Evolutionary conservation across 768 basidiomycete genomes (phyloP), one percentile per base, ranked within the genome.

Genomic region (Lactifluus piperatus): DNA sequence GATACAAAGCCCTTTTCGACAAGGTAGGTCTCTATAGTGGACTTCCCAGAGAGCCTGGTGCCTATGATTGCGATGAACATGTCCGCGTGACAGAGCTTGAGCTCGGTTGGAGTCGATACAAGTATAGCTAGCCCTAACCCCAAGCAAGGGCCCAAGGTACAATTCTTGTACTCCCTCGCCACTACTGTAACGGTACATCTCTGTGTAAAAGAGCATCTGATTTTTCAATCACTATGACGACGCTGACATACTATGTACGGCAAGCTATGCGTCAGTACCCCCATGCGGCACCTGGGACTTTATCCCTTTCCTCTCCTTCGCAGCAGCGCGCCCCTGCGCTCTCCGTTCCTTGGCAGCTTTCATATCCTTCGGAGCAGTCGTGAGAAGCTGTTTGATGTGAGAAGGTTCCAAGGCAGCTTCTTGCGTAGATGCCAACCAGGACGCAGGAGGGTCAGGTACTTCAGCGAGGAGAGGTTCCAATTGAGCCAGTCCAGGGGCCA

Each of bases 331-430:
- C 20, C 77, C 82, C 65, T 74, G 73, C 37, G 70, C 68, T 57
- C 89, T 77, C 52, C 73, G 67, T 56, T 81, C 78, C 67, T 86
- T 91, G 32, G 83, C 82, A 32, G 73, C 77, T 67, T 79, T 87
- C 80, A 91, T 87, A 66, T 93, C 87, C 65, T 81, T 84, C 1
- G 91, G 91, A 4, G 84, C 81, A 29, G 84, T 82, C 2, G 92
- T 94, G 18, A 79, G 78, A 22, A 92, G 68, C 63, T 91, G 89
- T 67, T 93, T 94, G 64, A 92, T 77, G 67, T 91, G 86, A 0
- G 90, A 91, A 2, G 86, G 83, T 43, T 87, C 71, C 26, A 85
- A 73, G 18, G 70, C 20, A 58, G 57, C 16, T 60, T 66, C 39
- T 56, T 58, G 29, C 32, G 71, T 65, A 4, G 76, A 70, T 44